Conservation (phyloP, 176 grass and related monocot genomes). For the Oryza glaberrima region DNA sequence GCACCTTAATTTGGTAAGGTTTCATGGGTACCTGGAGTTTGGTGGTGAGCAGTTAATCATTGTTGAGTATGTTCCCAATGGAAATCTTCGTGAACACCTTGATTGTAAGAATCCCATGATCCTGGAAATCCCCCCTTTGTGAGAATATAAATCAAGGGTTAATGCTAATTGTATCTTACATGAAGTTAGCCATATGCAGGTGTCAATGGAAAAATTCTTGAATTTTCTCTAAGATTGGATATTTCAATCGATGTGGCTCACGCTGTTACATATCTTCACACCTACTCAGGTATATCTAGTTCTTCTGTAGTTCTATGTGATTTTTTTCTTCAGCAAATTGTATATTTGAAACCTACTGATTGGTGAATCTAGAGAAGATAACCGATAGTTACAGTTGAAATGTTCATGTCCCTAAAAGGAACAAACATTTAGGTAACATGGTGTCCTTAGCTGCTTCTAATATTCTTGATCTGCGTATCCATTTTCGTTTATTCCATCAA, state of each 20-base stretch:
- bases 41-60: constrained; percentile 83
- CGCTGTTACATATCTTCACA: constrained; percentile 96
- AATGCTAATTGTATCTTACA: constrained; percentile 30
- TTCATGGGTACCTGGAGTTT: constrained; percentile 79
- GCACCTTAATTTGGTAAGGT: constrained; percentile 89
- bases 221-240: constrained; percentile 66
- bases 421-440: not conserved
- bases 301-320: not conserved
- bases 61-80: constrained; percentile 86
- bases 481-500: not conserved
- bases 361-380: constrained; percentile 14
- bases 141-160: not conserved
- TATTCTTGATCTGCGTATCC: not conserved
- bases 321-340: constrained; percentile 4
- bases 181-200: constrained; percentile 53
- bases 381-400: not conserved
- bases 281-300: constrained; percentile 67
- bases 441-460: not conserved
- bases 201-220: constrained; percentile 60
- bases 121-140: not conserved
- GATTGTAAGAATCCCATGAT: constrained; percentile 59
- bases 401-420: not conserved
- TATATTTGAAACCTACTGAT: not conserved
- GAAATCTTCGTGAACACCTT: constrained; percentile 94
- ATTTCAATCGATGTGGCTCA: constrained; percentile 95